Base-by-base conservation (phyloP, 2,329 filamentous ascomycete species). In the Coleophoma cylindrospora region DNA sequence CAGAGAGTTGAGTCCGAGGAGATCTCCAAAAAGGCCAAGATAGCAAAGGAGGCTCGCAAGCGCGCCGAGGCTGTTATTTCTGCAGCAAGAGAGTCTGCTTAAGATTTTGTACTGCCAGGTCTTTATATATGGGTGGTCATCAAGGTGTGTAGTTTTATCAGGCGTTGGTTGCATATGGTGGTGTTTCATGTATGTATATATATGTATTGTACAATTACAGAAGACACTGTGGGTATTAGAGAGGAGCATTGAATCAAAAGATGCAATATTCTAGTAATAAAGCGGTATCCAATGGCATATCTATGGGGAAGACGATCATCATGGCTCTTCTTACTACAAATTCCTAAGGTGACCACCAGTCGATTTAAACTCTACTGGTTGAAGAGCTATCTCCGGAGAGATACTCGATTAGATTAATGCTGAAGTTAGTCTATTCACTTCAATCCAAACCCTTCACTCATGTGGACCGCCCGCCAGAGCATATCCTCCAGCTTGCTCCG, bases 401-500 rank as follows among this genome's bases (percentile, higher is more conserved):
- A 19, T 19, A 19, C 19, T 19, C 19, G 27, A 27, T 27, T 8
- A 10, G 27, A 27, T 27, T 27, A 5, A 27, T 27, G 27, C 27
- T 27, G 27, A 8, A 27, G 27, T 27, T 27, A 27, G 27, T 27
- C 27, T 27, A 27, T 27, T 62, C 51, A 92, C 66, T 91, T 94
- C 66, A 96, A 74, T 33, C 91, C 91, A 76, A 96, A 96, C 3
- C 91, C 91, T 66, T 95, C 90, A 62, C 91, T 95, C 68, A 91
- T 90, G 56, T 82, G 74, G n/a, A 96, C 90, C 4, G 91, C 91
- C 54, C 81, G 80, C 90, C 91, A 95, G 33, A 96, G 71, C 72
- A 84, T 83, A 47, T 68, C 70, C 66, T 89, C 86, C 52, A 96
- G 66, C 57, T 80, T 84, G 63, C 83, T 76, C 58, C 76, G 81